Percentiles rank a stretch among this genome's conserved stretches.
Conservation (phyloP, 23 red algal genomes). For the Agarophyton chilense region DNA sequence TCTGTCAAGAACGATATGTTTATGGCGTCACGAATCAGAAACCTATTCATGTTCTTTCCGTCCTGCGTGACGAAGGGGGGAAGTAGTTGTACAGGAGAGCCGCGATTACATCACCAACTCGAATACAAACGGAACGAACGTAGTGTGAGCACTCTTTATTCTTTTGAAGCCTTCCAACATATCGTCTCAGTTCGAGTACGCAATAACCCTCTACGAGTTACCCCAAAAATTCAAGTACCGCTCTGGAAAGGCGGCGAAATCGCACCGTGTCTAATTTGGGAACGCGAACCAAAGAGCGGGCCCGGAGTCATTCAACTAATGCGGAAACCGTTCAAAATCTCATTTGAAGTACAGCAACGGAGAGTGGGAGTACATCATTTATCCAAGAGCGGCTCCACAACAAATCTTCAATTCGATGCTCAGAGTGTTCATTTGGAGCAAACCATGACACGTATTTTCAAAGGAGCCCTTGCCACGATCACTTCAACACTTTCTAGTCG, state of each 20-base stretch:
- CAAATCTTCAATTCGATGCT: background rate
- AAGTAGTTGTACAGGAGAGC: no score
- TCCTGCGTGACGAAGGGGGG: background rate
- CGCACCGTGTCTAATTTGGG: conserved; percentile 3
- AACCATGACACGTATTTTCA: background rate
- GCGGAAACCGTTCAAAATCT: conserved; percentile 15
- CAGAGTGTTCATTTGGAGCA: conserved; percentile 7
- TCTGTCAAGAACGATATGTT: background rate
- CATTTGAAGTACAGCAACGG: background rate
- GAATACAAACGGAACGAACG: conserved; percentile 15
- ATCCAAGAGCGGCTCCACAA: background rate
- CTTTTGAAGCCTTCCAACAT: background rate
- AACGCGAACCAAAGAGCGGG: background rate
- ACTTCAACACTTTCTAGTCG: conserved; percentile 6
- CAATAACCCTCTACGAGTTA: conserved; percentile 6
- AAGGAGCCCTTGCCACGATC: background rate
- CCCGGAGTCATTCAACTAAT: background rate
- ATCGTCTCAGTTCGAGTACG: background rate
- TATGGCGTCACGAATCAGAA: background rate
- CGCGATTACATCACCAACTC: background rate
- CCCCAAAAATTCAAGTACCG: background rate
- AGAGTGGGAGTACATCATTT: conserved; percentile 5
- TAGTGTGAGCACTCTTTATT: background rate
- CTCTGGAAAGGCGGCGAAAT: background rate
- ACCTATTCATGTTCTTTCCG: background rate